phyloP scores from a whole-genome alignment of 805 yeast species.

The Candida verbasci region DNA sequence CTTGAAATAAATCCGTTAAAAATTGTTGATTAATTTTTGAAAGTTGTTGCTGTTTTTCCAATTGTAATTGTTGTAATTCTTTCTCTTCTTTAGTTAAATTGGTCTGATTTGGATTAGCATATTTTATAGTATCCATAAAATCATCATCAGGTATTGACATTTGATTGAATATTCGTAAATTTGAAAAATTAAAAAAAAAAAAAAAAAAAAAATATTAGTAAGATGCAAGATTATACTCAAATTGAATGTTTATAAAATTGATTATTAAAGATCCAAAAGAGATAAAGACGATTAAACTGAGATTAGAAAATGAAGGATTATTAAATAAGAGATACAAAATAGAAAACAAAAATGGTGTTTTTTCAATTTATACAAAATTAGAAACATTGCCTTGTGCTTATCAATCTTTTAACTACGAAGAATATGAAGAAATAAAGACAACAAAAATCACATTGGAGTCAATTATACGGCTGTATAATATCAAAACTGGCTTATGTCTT shows the following conservation, averaged over 20 bases:
- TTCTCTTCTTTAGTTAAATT: conserved; percentile 19
- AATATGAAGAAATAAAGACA: background rate
- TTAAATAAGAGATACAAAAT: conserved; percentile 18
- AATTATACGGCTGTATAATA: conserved; percentile 1
- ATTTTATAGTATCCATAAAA: conserved; percentile 8
- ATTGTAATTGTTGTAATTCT: conserved; percentile 20
- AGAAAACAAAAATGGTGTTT: conserved; percentile 8
- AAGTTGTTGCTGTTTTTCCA: conserved; percentile 28
- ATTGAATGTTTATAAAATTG: conserved; percentile 8
- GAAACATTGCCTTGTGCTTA: conserved; percentile 2
- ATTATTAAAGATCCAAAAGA: conserved; percentile 8
- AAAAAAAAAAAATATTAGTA: too few species aligned
- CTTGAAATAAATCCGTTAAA: conserved; percentile 29
- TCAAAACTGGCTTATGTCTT: background rate
- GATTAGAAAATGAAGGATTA: conserved; percentile 12
- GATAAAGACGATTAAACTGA: conserved; percentile 17
- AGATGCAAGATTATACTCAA: too few species aligned
- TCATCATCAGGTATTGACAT: conserved; percentile 17
- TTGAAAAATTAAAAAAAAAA: too few species aligned
- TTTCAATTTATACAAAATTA: conserved; percentile 13
- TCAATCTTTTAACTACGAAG: background rate
- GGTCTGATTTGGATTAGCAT: conserved; percentile 6
- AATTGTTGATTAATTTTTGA: conserved; percentile 28
- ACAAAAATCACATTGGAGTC: background rate
- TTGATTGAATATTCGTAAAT: too few species aligned